Base-by-base conservation (phyloP, 306 rosid genomes). In the Cucurbita maxima region DNA sequence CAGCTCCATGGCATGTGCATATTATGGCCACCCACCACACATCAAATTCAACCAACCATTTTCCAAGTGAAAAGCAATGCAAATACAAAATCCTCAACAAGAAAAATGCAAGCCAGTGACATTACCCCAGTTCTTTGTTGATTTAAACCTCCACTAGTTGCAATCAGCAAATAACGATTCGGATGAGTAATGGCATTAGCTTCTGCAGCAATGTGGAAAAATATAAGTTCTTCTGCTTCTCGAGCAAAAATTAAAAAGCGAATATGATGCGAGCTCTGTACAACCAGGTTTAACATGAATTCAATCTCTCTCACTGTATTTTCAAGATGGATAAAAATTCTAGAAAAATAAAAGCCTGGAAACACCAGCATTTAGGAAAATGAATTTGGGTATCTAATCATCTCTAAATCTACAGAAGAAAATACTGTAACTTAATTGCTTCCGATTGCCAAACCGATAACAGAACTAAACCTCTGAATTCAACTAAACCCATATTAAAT, bases 71-170 rank as follows among this genome's bases (percentile, higher is more conserved):
- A 20, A 22, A 8, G 74, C 74, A 69, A 69, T 1, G 5, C 58
- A 25, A 14, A 50, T 47, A 25, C 14, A 47, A 8, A 69, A 48
- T 7, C 37, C 5, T 48, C 59, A 34, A 55, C 20, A 40, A 58
- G 36, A 72, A 80, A 12, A 70, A 74, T 64, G 53, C 10, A 44
- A 77, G 47, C 76, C 47, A 57, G 70, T 75, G 79, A 52, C 61
- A 73, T 51, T 86, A 94, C 99, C 89, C 99, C 99, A 40, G 99
- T 94, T 85, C 99, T 86, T 79, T 94, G 99, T 81, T 94, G 99
- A 85, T 94, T 91, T 86, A 94, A 86, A 70, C 99, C 97, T 83
- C 99, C 99, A 83, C 99, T 94, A 5, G 99, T 91, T 74, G 96
- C 99, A 76, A 94, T 94, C 73, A 86, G 73, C 90, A 94, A 82